phyloP scores from a whole-genome alignment of 2,329 filamentous ascomycete species.

The Nemania abortiva region DNA sequence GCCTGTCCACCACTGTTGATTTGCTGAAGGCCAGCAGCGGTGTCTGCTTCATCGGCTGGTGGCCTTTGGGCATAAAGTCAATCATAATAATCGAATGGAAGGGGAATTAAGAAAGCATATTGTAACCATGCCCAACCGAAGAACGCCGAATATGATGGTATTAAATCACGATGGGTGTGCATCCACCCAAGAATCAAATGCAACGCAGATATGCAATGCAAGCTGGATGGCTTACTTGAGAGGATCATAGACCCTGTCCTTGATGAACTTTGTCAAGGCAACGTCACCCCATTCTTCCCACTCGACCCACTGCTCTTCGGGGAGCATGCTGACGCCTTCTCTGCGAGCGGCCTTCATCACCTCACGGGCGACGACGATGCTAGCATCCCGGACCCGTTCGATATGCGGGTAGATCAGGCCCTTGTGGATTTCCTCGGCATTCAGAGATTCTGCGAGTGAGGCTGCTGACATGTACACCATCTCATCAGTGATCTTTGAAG shows the following conservation, averaged over 20 bases:
- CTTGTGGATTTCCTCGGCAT: conserved; percentile 81
- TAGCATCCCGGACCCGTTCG: conserved; percentile 91
- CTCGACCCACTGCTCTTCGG: conserved; percentile 76
- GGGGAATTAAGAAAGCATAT: conserved; percentile 37
- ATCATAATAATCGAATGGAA: conserved; percentile 42
- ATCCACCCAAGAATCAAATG: conserved; percentile 35
- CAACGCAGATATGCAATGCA: conserved; percentile 36
- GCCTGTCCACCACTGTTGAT: conserved; percentile 19
- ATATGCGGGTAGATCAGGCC: conserved; percentile 93
- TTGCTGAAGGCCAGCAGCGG: conserved; percentile 37
- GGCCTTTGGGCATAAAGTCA: conserved; percentile 42
- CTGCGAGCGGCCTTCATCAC: conserved; percentile 92
- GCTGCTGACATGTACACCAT: conserved; percentile 97
- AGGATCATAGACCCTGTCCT: conserved; percentile 71
- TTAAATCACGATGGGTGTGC: conserved; percentile 31
- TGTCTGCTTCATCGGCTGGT: conserved; percentile 39
- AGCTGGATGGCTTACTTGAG: conserved; percentile 47
- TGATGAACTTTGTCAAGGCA: conserved; percentile 70
- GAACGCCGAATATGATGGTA: conserved; percentile 47
- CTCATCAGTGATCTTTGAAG: conserved; percentile 85
- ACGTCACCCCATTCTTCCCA: conserved; percentile 80
- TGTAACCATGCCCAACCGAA: conserved; percentile 29
- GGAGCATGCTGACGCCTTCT: conserved; percentile 78
- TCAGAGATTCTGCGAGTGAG: conserved; percentile 82
- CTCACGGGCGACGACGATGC: conserved; percentile 85